Percentiles rank a stretch among this genome's conserved stretches.
These are phyloP conservation scores for Rhododendron henanense DNA, from an alignment of 148 eudicot genomes.

Conservation along the genomic window DNA sequence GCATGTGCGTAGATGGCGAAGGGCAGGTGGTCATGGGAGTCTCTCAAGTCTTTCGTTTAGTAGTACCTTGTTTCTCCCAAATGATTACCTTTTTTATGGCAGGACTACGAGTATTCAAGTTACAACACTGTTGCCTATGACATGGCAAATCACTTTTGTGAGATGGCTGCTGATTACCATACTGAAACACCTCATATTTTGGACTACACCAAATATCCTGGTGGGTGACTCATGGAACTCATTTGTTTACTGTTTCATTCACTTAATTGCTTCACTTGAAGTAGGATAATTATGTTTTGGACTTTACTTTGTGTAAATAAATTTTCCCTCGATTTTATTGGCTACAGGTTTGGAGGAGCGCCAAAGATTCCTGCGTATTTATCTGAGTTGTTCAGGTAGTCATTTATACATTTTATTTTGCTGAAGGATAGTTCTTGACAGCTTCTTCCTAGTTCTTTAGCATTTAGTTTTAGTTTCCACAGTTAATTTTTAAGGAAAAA, in stretches of 20 bases:
- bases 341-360: constrained; percentile 73
- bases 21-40: neutral
- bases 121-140: constrained; percentile 79
- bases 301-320: neutral
- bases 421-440: neutral
- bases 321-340: neutral
- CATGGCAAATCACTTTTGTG: constrained; percentile 93
- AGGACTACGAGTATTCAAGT: constrained; percentile 93
- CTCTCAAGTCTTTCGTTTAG: neutral
- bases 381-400: constrained; percentile 71
- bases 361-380: constrained; percentile 48
- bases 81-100: constrained; percentile 7
- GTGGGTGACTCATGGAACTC: constrained; percentile 27
- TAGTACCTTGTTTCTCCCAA: neutral
- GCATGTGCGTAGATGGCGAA: neutral
- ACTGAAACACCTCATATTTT: constrained; percentile 86
- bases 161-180: constrained; percentile 97
- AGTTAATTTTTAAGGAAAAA: neutral
- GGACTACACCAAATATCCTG: constrained; percentile 83
- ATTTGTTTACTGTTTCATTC: neutral
- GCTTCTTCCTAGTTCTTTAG: neutral
- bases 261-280: constrained; percentile 1
- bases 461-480: neutral
- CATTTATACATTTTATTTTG: neutral
- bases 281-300: neutral